Conservation (phyloP, 495 filamentous ascomycete species). For the Coniosporium apollinis region DNA sequence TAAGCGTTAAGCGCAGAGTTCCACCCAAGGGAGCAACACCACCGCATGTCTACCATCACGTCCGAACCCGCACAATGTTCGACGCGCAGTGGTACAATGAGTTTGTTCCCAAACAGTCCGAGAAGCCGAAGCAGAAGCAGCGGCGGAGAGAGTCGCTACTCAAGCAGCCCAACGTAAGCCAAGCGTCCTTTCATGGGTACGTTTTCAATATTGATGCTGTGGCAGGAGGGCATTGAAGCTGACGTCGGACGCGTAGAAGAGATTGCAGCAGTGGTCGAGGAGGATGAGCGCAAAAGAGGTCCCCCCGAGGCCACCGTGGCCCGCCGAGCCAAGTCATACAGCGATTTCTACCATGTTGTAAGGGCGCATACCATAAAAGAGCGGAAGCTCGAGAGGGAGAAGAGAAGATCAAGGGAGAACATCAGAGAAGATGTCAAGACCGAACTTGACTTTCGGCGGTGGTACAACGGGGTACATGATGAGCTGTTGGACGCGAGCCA, state of each 20-base stretch:
- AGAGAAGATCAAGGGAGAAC: slow-evolving; percentile 18
- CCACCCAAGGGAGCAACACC: no score
- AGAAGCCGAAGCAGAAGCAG: slow-evolving; percentile 32
- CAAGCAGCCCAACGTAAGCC: slow-evolving; percentile 49
- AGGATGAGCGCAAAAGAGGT: slow-evolving; percentile 28
- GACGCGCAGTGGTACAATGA: slow-evolving; percentile 57
- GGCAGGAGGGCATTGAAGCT: slow-evolving; percentile 26
- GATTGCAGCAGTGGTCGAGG: slow-evolving; percentile 31
- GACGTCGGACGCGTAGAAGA: slow-evolving; percentile 27
- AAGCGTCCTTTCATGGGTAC: slow-evolving; percentile 10
- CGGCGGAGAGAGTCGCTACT: slow-evolving; percentile 46
- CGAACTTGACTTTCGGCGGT: slow-evolving; percentile 45
- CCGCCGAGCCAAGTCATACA: slow-evolving; percentile 57
- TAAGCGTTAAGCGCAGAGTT: no score
- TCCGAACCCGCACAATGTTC: slow-evolving; percentile 44
- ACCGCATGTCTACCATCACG: no score
- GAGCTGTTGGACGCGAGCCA: slow-evolving; percentile 64
- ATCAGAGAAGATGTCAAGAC: slow-evolving; percentile 18
- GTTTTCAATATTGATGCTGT: slow-evolving; percentile 22
- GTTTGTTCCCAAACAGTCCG: slow-evolving; percentile 38
- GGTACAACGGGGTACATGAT: slow-evolving; percentile 45
- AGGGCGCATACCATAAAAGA: slow-evolving; percentile 36
- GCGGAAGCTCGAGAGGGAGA: slow-evolving; percentile 22
- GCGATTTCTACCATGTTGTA: slow-evolving; percentile 52
- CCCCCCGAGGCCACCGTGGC: slow-evolving; percentile 46